Evolutionary conservation across 192 early-diverging fungal species (phyloP), one percentile per base, ranked within the genome.

Genomic region (Fimicolochytrium jonesii): DNA sequence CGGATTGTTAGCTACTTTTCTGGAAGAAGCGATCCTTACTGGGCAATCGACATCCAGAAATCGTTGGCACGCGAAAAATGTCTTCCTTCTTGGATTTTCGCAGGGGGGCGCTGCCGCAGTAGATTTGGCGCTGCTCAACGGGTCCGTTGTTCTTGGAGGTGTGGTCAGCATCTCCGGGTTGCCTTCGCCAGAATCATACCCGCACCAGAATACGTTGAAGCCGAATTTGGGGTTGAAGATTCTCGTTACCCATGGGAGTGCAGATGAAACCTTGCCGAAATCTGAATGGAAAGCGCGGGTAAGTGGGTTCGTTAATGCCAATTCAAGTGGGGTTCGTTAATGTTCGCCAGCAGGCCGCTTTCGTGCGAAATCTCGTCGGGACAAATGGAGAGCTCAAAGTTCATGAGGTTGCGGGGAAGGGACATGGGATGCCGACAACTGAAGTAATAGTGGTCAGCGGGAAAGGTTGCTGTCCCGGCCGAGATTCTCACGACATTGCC

Each of bases 71-170:
- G 52, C 73, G 4, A 49, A 53, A 32, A 66, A 73, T 22, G 77
- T 89, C 29, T 77, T 83, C 37, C 49, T 91, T 2, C 81, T 92
- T 69, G 90, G 90, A 3, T 92, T 90, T 66, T 79, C 85, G 10
- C 87, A 92, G 41, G 90, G 90, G 33, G 90, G 76, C 2, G 67
- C 74, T 4, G 75, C 81, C 15, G 87, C 87, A 29, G 49, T 92
- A 47, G 86, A 90, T 64, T 13, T 85, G 26, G 85, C 74, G 0
- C 66, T 87, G 7, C 78, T 83, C 45, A 84, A 84, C 22, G 64
- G 61, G 6, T 23, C 41, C n/a, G 23, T 59, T 0, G 18, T 41
- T 15, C 42, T 88, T n/a, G 74, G 77, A 2, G 85, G 81, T 5
- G 84, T 85, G 6, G 62, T 91, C 5, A 78, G 79, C 51, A 73